Conservation (phyloP, 441 rosid species). For the Erodium trifolium region DNA sequence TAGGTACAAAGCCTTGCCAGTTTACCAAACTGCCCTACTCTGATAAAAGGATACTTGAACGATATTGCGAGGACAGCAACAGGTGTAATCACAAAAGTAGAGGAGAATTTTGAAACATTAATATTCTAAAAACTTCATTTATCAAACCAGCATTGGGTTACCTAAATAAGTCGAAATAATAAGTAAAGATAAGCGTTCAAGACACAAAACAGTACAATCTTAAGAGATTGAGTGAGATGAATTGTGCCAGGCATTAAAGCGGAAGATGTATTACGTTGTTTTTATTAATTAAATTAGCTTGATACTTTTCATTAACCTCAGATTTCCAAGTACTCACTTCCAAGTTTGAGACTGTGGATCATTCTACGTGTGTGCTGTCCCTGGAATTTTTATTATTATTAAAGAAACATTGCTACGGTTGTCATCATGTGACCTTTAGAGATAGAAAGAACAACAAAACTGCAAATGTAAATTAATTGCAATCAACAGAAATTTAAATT, state of each 20-base stretch:
- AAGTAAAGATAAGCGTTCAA: not conserved
- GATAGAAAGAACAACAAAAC: not conserved
- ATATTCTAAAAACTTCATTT: not conserved
- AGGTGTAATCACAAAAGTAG: slow-evolving; percentile 9
- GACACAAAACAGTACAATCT: not conserved
- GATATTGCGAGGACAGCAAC: not conserved
- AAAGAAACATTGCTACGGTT: not conserved
- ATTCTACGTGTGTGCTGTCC: not conserved
- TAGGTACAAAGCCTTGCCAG: not conserved
- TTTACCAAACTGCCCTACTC: not conserved
- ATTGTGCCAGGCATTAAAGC: not conserved
- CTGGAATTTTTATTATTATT: too few species aligned
- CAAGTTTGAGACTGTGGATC: not conserved
- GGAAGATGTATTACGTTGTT: not conserved
- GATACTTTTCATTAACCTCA: not conserved
- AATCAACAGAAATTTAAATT: not conserved
- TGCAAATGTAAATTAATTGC: not conserved
- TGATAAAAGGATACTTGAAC: not conserved
- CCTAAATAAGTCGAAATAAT: not conserved
- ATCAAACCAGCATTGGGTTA: not conserved
- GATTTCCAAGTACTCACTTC: not conserved
- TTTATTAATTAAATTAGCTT: not conserved
- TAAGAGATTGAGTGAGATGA: not conserved
- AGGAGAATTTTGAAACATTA: not conserved
- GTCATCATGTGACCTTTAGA: not conserved